A percentile compares a stretch with the other conserved stretches of the same genome.
These are phyloP conservation scores for Diaporthe ampelina DNA, from an alignment of 2,329 filamentous ascomycete genomes.

Conservation along the genomic window DNA sequence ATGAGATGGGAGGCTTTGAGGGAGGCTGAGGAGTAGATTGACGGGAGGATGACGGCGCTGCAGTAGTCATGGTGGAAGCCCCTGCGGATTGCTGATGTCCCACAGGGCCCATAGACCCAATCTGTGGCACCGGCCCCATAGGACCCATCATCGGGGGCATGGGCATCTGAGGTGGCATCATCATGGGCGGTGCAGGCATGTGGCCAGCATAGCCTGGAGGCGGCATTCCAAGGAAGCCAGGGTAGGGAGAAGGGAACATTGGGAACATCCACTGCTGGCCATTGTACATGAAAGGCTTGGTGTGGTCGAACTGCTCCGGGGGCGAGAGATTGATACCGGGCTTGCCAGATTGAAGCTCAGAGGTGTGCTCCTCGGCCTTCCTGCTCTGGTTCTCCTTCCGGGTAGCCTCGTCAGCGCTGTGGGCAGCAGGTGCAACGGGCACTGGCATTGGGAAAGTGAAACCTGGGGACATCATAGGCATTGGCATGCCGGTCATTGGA, in stretches of 20 bases:
- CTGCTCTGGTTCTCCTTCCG: conserved; percentile 47
- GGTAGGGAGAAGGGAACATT: conserved; percentile 42
- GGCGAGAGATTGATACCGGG: conserved; percentile 54
- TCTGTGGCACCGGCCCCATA: conserved; percentile 29
- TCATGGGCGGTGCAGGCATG: conserved; percentile 43
- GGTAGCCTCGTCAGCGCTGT: conserved; percentile 28
- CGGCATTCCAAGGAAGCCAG: conserved; percentile 43
- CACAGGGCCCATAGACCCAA: background rate
- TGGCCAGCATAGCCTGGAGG: conserved; percentile 41
- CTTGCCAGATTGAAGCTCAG: conserved; percentile 48
- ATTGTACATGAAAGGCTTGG: conserved; percentile 60
- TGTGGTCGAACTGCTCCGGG: conserved; percentile 61
- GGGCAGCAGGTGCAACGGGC: conserved; percentile 37
- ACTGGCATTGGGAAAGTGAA: conserved; percentile 43
- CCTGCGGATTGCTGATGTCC: conserved; percentile 21
- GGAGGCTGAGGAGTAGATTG: conserved; percentile 44
- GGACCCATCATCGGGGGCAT: conserved; percentile 43
- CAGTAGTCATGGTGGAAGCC: conserved; percentile 7
- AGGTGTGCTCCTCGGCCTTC: conserved; percentile 47
- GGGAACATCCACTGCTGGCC: conserved; percentile 62
- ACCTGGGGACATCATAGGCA: conserved; percentile 54
- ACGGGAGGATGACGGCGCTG: conserved; percentile 42
- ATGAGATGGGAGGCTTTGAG: conserved; percentile 64
- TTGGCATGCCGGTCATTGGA: conserved; percentile 56
- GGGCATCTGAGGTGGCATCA: conserved; percentile 44